A percentile compares a stretch with the other conserved stretches of the same genome.
These are phyloP conservation scores for Gossypium gossypioides DNA, from an alignment of 441 rosid genomes.

Conservation along the genomic window DNA sequence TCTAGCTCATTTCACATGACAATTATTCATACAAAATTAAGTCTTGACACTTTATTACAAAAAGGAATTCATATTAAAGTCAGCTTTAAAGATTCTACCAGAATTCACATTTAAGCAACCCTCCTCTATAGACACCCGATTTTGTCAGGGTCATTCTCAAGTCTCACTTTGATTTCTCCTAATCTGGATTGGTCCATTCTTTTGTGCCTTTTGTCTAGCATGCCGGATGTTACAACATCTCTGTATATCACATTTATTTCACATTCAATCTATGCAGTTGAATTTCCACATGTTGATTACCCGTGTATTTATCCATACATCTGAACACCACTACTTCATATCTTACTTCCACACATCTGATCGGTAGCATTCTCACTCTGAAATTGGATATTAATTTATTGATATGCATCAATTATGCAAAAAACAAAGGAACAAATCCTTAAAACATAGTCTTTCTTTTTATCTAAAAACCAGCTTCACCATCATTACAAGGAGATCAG, in stretches of 20 bases:
- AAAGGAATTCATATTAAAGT: background rate
- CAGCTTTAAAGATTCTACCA: background rate
- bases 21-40: background rate
- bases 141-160: too few relatives aligned
- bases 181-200: too few relatives aligned
- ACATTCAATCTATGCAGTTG: background rate
- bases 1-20: background rate
- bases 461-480: background rate
- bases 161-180: too few relatives aligned
- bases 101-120: background rate
- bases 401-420: background rate
- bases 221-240: too few relatives aligned
- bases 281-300: background rate
- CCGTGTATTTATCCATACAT: background rate
- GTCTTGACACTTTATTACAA: background rate
- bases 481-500: background rate
- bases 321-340: background rate
- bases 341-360: background rate
- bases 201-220: too few relatives aligned
- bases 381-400: background rate
- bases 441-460: background rate
- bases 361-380: background rate
- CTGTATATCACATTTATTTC: background rate
- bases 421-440: background rate
- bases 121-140: background rate